A percentile compares a stretch with the other conserved stretches of the same genome.
phyloP scores from a whole-genome alignment of 768 basidiomycete species.

The Candolleomyces aberdarensis region DNA sequence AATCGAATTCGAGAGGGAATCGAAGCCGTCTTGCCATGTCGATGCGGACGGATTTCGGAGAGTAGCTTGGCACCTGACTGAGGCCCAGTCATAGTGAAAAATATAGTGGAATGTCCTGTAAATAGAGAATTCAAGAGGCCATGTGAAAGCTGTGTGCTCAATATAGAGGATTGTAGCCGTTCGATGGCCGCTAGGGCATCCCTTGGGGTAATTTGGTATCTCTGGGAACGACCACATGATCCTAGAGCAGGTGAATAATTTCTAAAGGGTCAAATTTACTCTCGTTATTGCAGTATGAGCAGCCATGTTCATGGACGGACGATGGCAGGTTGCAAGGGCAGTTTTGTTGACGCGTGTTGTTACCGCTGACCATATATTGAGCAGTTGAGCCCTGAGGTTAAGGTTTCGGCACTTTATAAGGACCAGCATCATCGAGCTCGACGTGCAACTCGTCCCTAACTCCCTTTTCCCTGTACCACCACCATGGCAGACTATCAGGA shows the following conservation, averaged over 20 bases:
- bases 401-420: constrained; percentile 6
- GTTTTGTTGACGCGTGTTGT: neutral
- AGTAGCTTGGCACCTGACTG: neutral
- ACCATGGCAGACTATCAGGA: constrained; percentile 46
- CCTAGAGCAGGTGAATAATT: too few species aligned
- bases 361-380: neutral
- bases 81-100: neutral
- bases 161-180: too few species aligned
- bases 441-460: neutral
- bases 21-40: neutral
- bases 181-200: too few species aligned
- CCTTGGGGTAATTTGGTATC: too few species aligned
- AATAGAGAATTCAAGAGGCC: too few species aligned
- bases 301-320: neutral
- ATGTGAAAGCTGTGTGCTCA: too few species aligned
- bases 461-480: constrained; percentile 10
- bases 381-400: constrained; percentile 1
- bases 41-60: neutral
- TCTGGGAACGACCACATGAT: too few species aligned
- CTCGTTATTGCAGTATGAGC: too few species aligned
- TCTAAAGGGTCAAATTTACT: too few species aligned
- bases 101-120: too few species aligned
- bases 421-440: constrained; percentile 1
- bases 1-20: neutral
- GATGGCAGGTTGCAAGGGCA: neutral